Conservation (phyloP, 2,329 filamentous ascomycete genomes). For the Aureobasidium sp. region DNA sequence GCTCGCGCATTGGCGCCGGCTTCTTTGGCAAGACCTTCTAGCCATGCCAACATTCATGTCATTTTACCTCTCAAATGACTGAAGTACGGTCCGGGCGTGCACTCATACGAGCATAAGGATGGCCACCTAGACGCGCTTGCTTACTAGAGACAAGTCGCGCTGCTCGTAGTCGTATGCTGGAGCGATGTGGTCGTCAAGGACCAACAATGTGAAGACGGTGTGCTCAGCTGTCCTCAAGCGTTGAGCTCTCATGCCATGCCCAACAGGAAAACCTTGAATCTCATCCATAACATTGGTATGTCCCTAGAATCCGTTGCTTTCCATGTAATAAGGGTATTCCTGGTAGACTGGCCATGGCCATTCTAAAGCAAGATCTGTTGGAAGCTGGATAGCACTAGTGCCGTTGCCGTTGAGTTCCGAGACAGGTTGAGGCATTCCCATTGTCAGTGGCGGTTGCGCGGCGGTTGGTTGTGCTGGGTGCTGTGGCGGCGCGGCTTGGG, state of each 20-base stretch:
- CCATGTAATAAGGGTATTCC: constrained; percentile 1
- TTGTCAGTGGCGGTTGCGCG: neutral
- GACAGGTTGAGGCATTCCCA: neutral
- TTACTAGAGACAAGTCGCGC: neutral
- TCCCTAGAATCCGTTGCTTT: neutral
- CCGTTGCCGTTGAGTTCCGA: neutral
- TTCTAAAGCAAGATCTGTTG: neutral
- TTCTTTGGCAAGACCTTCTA: neutral
- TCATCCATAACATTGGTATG: too few species aligned
- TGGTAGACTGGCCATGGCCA: constrained; percentile 11
- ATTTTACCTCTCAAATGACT: neutral
- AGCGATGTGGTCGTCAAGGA: too few species aligned
- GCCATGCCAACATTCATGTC: neutral
- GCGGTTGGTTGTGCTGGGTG: neutral
- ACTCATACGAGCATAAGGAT: neutral
- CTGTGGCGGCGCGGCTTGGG: neutral
- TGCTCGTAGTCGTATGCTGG: too few species aligned
- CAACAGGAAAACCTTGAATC: neutral
- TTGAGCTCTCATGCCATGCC: neutral
- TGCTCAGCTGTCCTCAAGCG: neutral
- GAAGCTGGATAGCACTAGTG: neutral
- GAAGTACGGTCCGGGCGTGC: neutral
- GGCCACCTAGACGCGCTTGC: neutral
- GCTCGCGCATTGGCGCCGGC: too few species aligned
- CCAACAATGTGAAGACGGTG: too few species aligned